Evolutionary conservation across 495 filamentous ascomycete genomes (phyloP).

Genomic region (Neurospora cerealis): DNA sequence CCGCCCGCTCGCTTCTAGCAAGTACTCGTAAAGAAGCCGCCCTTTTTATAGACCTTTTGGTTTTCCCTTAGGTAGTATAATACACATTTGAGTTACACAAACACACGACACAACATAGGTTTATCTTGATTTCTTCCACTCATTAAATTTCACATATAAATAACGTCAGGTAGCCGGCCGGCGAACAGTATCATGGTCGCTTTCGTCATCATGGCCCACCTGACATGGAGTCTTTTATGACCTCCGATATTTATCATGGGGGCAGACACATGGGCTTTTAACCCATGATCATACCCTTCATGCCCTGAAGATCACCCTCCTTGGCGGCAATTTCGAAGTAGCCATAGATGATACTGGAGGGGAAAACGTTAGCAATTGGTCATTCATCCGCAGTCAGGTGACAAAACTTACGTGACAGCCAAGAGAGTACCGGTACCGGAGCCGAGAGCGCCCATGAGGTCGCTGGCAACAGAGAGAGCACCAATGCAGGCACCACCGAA

Average conservation of each 20-base stretch:
- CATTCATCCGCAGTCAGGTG: not conserved
- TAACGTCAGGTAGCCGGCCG: not conserved
- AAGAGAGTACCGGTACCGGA: slow-evolving; percentile 95
- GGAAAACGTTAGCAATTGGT: slow-evolving; percentile 14
- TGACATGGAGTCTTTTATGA: not conserved
- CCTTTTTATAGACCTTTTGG: not conserved
- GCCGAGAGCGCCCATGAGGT: slow-evolving; percentile 92
- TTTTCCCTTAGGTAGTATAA: not conserved
- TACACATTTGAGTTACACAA: not conserved
- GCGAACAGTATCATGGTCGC: not conserved
- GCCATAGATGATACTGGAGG: slow-evolving; percentile 82
- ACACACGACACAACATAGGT: not conserved
- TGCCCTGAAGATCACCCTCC: slow-evolving; percentile 85
- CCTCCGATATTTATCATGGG: not conserved
- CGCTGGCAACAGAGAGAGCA: slow-evolving; percentile 86
- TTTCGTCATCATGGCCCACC: not conserved
- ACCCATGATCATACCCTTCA: slow-evolving; percentile 80
- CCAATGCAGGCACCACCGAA: slow-evolving; percentile 99
- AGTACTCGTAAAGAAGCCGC: not conserved
- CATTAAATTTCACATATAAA: not conserved
- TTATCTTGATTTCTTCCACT: not conserved
- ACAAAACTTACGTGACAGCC: slow-evolving; percentile 84
- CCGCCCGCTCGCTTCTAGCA: not conserved
- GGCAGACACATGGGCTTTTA: slow-evolving; percentile 15
- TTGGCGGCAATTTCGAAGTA: slow-evolving; percentile 99